Base-by-base conservation (phyloP, 2,329 filamentous ascomycete genomes). In the Trichoderma koningiopsis region DNA sequence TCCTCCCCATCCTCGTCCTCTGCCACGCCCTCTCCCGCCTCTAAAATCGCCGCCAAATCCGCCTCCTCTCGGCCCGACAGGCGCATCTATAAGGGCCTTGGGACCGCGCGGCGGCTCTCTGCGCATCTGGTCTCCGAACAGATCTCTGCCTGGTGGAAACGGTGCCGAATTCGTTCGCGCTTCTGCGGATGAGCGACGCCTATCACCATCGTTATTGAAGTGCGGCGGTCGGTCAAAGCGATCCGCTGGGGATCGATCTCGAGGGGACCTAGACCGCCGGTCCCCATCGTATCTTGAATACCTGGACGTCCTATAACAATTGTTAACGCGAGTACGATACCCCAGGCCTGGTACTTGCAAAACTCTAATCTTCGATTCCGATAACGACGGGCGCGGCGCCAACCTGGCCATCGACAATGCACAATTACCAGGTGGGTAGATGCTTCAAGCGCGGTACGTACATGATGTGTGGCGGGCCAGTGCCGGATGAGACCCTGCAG, bases 71-170 rank as follows among this genome's bases (percentile, higher is more conserved):
- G 89, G 90, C 35, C 89, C 89, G 72, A 86, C 87, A n/a, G 88
- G 86, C 35, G 87, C 81, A 71, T 95, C 92, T 70, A 91, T 86
- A 69, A 94, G 82, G 4, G 92, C 92, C 79, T 94, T 93, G 13
- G 94, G 93, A 0, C 92, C 94, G 68, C 93, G 87, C 3, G 94
- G 94, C 2, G 92, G 90, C 72, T 96, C 92, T 72, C 91, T 86
- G 35, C 83, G 78, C 77, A 85, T 72, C 73, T 85, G 77, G 74
- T 89, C 87, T 67, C 85, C 83, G 71, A 89, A 89, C 14, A 76
- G 78, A 72, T 90, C 88, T 72, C 89, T 84, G 73, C 85, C 86
- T 1, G 85, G 79, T 73, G 86, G 86, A 71, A 92, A 92, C n/a
- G 83, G 81, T 33, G 86, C 84, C 68, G 84, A 83, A 75, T 87